Percentiles rank a stretch among this genome's conserved stretches.
Evolutionary conservation across 768 basidiomycete species (phyloP).

Genomic region (Panus rudis): DNA sequence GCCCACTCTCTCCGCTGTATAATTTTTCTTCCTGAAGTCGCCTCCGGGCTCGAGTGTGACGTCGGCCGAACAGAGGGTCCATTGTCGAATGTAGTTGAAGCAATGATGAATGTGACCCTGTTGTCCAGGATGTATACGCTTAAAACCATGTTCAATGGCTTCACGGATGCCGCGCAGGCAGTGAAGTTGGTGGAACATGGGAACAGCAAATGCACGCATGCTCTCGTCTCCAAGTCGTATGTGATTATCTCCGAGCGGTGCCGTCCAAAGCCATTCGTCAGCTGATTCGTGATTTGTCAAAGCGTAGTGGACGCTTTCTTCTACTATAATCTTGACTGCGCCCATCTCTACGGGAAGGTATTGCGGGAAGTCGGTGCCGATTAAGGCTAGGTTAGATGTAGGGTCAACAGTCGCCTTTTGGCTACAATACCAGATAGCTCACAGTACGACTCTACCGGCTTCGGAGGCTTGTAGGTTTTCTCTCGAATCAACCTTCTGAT

Average conservation of each 20-base stretch:
- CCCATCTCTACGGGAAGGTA: slow-evolving; percentile 13
- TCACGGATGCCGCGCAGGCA: slow-evolving; percentile 27
- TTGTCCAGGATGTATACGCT: neutral
- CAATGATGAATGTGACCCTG: slow-evolving; percentile 20
- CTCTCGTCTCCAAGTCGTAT: slow-evolving; percentile 25
- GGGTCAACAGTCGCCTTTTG: too few relatives aligned
- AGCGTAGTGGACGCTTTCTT: slow-evolving; percentile 26
- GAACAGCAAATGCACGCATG: slow-evolving; percentile 26
- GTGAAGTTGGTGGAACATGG: slow-evolving; percentile 34
- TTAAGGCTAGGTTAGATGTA: slow-evolving; percentile 24
- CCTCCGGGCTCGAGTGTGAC: slow-evolving; percentile 24
- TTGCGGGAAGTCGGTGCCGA: slow-evolving; percentile 26
- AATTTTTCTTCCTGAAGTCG: slow-evolving; percentile 14
- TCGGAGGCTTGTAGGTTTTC: neutral
- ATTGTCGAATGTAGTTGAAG: slow-evolving; percentile 28
- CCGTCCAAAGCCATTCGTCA: slow-evolving; percentile 23
- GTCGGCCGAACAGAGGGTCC: slow-evolving; percentile 25
- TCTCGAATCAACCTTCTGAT: too few relatives aligned
- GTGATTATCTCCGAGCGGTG: slow-evolving; percentile 23
- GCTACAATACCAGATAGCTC: too few relatives aligned
- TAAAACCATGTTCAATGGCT: neutral
- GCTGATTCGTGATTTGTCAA: slow-evolving; percentile 18
- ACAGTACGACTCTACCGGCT: slow-evolving; percentile 5
- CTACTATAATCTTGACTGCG: slow-evolving; percentile 17
- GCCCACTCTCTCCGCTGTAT: slow-evolving; percentile 10